Evolutionary conservation across 2,329 filamentous ascomycete species (phyloP).

Genomic region (Shiraia sp.): DNA sequence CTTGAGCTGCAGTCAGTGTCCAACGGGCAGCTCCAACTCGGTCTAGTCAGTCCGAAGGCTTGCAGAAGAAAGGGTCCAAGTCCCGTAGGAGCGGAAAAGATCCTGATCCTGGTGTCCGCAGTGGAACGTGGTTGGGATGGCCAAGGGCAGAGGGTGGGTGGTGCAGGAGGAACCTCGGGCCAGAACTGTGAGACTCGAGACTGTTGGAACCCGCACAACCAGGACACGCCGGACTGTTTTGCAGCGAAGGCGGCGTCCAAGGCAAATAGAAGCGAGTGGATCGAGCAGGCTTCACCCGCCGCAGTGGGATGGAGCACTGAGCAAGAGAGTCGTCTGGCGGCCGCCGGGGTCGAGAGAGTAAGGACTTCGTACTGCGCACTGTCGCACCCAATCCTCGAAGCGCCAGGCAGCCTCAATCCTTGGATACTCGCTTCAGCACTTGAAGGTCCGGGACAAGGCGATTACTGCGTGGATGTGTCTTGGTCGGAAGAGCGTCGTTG

Average conservation of each 20-base stretch:
- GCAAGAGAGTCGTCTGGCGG: too few relatives aligned
- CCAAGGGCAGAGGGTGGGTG: conserved; percentile 15
- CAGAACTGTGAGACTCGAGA: conserved; percentile 7
- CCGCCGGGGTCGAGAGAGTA: too few relatives aligned
- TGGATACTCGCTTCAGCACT: conserved; percentile 12
- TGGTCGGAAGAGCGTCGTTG: conserved; percentile 7
- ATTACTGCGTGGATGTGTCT: conserved; percentile 19
- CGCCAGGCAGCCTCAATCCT: conserved; percentile 12
- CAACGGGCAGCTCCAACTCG: conserved; percentile 12
- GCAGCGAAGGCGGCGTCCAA: conserved; percentile 11
- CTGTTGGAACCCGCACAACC: conserved; percentile 7
- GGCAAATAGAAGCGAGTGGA: conserved; percentile 1
- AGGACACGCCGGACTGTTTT: conserved; percentile 6
- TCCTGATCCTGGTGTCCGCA: conserved; percentile 23
- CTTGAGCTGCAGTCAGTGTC: conserved; percentile 13
- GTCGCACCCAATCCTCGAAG: conserved; percentile 13
- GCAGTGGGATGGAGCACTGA: background rate
- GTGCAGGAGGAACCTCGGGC: conserved; percentile 17
- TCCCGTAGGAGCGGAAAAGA: conserved; percentile 22
- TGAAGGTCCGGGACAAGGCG: conserved; percentile 16
- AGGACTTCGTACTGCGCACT: conserved; percentile 13
- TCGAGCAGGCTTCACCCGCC: background rate
- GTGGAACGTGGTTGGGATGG: conserved; percentile 13
- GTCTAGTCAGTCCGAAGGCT: conserved; percentile 19
- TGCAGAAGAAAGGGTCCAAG: conserved; percentile 26